These are phyloP conservation scores for Gloeostereum incarnatum DNA, from an alignment of 768 basidiomycete species.

Conservation along the genomic window DNA sequence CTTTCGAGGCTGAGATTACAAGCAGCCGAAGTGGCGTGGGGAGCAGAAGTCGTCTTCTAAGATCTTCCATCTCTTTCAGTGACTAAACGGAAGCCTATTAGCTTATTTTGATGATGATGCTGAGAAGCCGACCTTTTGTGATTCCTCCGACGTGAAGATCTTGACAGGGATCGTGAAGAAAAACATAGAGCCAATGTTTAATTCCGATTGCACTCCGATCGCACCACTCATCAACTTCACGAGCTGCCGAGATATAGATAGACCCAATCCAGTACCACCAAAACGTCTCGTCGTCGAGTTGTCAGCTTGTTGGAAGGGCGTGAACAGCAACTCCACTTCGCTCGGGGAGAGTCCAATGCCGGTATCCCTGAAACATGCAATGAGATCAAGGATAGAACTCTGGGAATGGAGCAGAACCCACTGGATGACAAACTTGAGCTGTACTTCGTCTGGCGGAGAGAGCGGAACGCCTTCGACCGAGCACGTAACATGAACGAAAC, in stretches of 20 bases:
- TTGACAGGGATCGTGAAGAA: conserved; percentile 70
- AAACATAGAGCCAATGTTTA: conserved; percentile 56
- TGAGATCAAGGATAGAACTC: conserved; percentile 1
- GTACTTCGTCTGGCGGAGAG: conserved; percentile 30
- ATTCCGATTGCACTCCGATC: conserved; percentile 60
- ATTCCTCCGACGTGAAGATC: conserved; percentile 44
- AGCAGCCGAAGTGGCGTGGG: conserved; percentile 40
- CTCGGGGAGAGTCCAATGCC: conserved; percentile 62
- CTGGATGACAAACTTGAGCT: conserved; percentile 62
- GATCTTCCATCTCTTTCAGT: conserved; percentile 32
- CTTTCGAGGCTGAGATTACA: conserved; percentile 48
- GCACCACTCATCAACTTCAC: conserved; percentile 72
- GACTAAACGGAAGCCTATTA: conserved; percentile 21
- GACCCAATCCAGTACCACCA: conserved; percentile 69
- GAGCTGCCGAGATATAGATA: conserved; percentile 66
- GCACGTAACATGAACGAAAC: conserved; percentile 55
- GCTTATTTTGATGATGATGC: neutral
- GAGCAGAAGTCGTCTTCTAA: conserved; percentile 36
- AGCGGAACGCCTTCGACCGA: conserved; percentile 33
- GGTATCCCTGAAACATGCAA: conserved; percentile 40
- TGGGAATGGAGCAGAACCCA: conserved; percentile 12
- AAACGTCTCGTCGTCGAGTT: conserved; percentile 70
- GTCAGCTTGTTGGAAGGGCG: conserved; percentile 74
- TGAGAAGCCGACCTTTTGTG: conserved; percentile 33
- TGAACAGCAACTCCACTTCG: conserved; percentile 60